phyloP scores from a whole-genome alignment of 1,284 basidiomycete genomes.

The Malassezia sp. region DNA sequence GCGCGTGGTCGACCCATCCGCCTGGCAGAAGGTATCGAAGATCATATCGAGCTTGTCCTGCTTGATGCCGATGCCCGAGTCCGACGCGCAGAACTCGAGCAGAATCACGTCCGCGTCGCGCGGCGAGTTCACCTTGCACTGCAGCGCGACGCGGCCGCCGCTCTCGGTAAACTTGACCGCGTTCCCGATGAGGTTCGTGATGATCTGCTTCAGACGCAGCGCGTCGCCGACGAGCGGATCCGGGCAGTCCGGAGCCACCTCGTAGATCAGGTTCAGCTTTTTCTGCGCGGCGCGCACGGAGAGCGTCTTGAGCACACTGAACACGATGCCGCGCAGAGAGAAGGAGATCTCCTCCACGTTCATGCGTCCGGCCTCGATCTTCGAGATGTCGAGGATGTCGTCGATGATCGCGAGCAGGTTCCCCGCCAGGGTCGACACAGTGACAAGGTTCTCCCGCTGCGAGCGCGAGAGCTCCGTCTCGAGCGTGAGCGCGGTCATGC shows the following conservation, averaged over 20 bases:
- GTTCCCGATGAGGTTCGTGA: constrained; percentile 41
- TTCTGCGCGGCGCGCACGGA: constrained; percentile 96
- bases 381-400: constrained; percentile 46
- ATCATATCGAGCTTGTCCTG: constrained; percentile 97
- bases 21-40: constrained; percentile 98
- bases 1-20: constrained; percentile 59
- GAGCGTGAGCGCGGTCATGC: constrained; percentile 94
- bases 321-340: constrained; percentile 91
- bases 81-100: constrained; percentile 91
- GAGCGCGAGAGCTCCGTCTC: constrained; percentile 79
- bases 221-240: constrained; percentile 96
- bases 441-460: constrained; percentile 84
- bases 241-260: constrained; percentile 88
- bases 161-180: constrained; percentile 61
- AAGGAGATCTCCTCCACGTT: constrained; percentile 98
- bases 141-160: constrained; percentile 83
- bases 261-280: constrained; percentile 90
- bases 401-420: constrained; percentile 85
- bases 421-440: constrained; percentile 87
- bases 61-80: constrained; percentile 97
- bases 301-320: constrained; percentile 93
- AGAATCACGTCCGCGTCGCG: constrained; percentile 65
- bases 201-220: constrained; percentile 54
- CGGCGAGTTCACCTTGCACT: constrained; percentile 60
- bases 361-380: constrained; percentile 85